Conservation (phyloP, 768 basidiomycete species). For the Agaricus subrufescens region DNA sequence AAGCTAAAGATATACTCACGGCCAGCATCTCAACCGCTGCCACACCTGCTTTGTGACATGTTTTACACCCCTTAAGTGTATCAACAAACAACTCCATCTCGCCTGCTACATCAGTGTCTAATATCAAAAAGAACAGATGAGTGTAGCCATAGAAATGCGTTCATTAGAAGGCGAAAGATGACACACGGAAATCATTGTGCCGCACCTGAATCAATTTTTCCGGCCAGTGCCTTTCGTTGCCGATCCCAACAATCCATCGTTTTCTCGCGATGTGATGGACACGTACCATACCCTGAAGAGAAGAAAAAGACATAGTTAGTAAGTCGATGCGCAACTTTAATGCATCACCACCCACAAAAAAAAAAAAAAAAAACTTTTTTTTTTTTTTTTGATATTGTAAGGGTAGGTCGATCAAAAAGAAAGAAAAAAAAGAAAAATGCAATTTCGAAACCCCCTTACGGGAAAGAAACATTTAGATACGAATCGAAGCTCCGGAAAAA, state of each 20-base stretch:
- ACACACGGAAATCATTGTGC: not conserved
- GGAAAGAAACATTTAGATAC: not conserved
- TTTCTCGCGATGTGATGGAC: slow-evolving; percentile 43
- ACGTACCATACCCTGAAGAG: slow-evolving; percentile 51
- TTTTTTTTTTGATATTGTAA: no score
- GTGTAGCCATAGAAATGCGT: not conserved
- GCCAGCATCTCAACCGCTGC: slow-evolving; percentile 69
- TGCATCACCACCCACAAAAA: no score
- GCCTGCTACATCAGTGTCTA: slow-evolving; percentile 62
- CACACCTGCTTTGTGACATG: slow-evolving; percentile 54
- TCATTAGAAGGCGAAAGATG: not conserved
- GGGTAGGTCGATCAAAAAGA: no score
- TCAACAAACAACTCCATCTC: slow-evolving; percentile 56
- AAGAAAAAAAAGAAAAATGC: no score
- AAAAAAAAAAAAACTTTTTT: no score
- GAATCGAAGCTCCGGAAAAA: not conserved
- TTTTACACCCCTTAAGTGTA: slow-evolving; percentile 43
- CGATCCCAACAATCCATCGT: slow-evolving; percentile 48
- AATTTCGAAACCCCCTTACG: not conserved
- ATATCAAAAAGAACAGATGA: slow-evolving; percentile 1
- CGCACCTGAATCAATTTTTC: slow-evolving; percentile 51
- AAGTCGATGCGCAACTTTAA: not conserved
- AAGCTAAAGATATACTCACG: slow-evolving; percentile 31
- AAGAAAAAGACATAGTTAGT: not conserved
- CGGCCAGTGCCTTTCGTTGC: slow-evolving; percentile 38